Conservation (phyloP, 2,329 filamentous ascomycete genomes). For the Diaporthe velutina region DNA sequence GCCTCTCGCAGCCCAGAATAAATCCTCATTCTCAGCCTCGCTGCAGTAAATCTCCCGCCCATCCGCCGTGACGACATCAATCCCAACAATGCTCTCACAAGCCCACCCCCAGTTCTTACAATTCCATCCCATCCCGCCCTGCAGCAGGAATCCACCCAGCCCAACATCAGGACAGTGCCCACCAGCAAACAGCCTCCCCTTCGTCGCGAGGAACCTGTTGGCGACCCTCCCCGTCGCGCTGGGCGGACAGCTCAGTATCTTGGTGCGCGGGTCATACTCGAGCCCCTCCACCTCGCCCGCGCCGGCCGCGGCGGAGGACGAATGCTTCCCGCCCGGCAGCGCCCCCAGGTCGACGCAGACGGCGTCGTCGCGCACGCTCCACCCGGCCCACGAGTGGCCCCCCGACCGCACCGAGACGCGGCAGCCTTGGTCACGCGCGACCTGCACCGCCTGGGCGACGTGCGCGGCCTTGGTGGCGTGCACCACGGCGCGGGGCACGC, state of each 20-base stretch:
- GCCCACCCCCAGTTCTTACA: constrained; percentile 69
- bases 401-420: constrained; percentile 59
- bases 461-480: constrained; percentile 52
- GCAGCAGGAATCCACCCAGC: constrained; percentile 67
- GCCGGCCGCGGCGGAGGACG: background rate
- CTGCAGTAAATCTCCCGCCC: constrained; percentile 53
- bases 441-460: constrained; percentile 51
- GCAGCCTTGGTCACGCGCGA: constrained; percentile 51
- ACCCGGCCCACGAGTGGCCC: constrained; percentile 61
- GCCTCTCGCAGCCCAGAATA: constrained; percentile 64
- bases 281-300: constrained; percentile 43
- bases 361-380: constrained; percentile 59
- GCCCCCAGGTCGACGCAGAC: constrained; percentile 55
- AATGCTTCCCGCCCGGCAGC: constrained; percentile 41
- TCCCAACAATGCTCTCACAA: constrained; percentile 58
- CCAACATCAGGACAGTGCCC: constrained; percentile 70
- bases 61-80: constrained; percentile 63
- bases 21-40: constrained; percentile 55
- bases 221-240: constrained; percentile 60
- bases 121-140: constrained; percentile 72
- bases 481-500: constrained; percentile 57
- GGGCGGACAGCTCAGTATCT: constrained; percentile 57
- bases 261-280: constrained; percentile 53
- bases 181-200: constrained; percentile 62
- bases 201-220: constrained; percentile 52